A percentile compares a stretch with the other conserved stretches of the same genome.
Conservation (phyloP, 805 yeast species). For the Candida arabinofermentans region DNA sequence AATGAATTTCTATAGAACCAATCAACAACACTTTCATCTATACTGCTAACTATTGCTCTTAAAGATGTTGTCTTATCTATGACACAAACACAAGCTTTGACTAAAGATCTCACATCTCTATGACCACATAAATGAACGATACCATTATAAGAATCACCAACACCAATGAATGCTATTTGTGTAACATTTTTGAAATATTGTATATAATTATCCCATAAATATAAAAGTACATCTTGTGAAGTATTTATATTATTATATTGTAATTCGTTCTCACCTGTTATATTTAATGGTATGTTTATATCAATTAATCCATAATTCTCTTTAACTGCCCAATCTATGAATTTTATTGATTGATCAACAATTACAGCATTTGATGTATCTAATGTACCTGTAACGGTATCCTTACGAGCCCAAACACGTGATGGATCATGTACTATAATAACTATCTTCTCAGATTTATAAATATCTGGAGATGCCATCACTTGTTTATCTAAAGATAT, state of each 20-base stretch:
- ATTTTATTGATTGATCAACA: constrained; percentile 66
- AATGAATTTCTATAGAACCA: constrained; percentile 89
- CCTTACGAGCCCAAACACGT: constrained; percentile 83
- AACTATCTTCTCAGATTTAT: constrained; percentile 58
- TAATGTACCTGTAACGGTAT: constrained; percentile 74
- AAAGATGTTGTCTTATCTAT: constrained; percentile 63
- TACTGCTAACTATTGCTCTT: constrained; percentile 75
- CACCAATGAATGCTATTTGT: constrained; percentile 76
- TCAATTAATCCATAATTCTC: constrained; percentile 77
- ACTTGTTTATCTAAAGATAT: constrained; percentile 57
- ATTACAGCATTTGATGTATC: constrained; percentile 70
- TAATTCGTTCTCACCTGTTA: constrained; percentile 41
- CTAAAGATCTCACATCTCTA: constrained; percentile 58
- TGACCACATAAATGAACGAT: constrained; percentile 86
- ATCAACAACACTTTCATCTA: constrained; percentile 86
- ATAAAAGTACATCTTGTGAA: constrained; percentile 72
- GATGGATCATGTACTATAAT: constrained; percentile 87
- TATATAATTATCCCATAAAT: constrained; percentile 88
- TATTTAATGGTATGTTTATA: constrained; percentile 67
- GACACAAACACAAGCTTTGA: constrained; percentile 67
- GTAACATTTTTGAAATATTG: constrained; percentile 62
- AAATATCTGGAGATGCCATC: constrained; percentile 67
- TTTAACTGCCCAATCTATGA: constrained; percentile 62
- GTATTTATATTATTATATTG: constrained; percentile 59
- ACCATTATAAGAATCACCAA: constrained; percentile 87